Evolutionary conservation across 179 eudicot species (phyloP), one percentile per base, ranked within the genome.

Genomic region (Patellifolia procumbens): DNA sequence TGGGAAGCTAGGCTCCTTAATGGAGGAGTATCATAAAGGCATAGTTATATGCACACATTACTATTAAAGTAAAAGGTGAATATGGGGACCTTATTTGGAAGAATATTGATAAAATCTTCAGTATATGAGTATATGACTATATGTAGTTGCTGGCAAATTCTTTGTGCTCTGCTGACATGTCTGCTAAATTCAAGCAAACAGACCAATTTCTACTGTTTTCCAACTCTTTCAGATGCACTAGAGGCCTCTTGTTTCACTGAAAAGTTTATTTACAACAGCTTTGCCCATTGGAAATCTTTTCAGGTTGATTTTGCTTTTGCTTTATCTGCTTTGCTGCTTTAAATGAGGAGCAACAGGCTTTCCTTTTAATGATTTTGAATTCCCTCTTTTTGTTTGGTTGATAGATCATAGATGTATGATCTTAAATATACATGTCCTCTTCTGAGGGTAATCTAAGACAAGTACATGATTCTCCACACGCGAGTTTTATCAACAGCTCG

Each of bases 241-340:
- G 59, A 64, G 35, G 45, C 24, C 66, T 78, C 55, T 60, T 61
- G 52, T 59, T 70, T 48, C 42, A 51, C 81, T 72, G 48, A 19
- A 52, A 51, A 63, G 32, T 19, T 55, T 37, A 35, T 12, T 43
- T 76, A 19, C 67, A 28, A 22, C 68, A 75, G 48, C 20, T 76
- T 76, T 53, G 69, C 72, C 64, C 45, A 66, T 75, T 75, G 59
- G 48, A 74, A 62, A 45, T 74, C 56, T 74, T 74, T 51, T 46
- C 64, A 64, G 46, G 34, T 51, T 75, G 32, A 24, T 20, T 52
- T 17, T 52, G 8, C 78, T 64, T 55, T 72, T 74, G 42, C 68
- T 74, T 74, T 74, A 60, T 61, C 51, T 26, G 77, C 67, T 58
- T 68, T 39, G 11, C 51, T 68, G 24, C 65, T 52, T 72, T 35